phyloP scores from a whole-genome alignment of 805 yeast species.

The Monosporozyma servazzii region DNA sequence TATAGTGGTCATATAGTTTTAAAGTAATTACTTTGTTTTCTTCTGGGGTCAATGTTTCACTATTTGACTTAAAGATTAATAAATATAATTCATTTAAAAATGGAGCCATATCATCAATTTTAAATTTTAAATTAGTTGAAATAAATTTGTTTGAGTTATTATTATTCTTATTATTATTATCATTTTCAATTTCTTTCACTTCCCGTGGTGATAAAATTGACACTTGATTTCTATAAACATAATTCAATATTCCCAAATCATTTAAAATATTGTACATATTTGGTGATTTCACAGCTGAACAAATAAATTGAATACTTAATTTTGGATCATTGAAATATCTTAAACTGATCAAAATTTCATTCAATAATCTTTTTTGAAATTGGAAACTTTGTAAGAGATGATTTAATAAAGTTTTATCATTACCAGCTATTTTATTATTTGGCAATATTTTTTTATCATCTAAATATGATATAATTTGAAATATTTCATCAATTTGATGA shows the following conservation, averaged over 20 bases:
- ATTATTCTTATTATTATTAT: neutral
- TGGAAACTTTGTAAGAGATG: neutral
- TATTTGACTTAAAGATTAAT: constrained; percentile 12
- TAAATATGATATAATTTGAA: constrained; percentile 12
- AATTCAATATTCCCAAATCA: constrained; percentile 15
- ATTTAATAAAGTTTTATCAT: neutral
- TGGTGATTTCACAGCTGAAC: constrained; percentile 10
- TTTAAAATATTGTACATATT: constrained; percentile 16
- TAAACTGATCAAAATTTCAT: constrained; percentile 16
- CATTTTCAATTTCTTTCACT: neutral
- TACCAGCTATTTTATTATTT: neutral
- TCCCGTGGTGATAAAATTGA: neutral
- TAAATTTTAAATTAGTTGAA: neutral
- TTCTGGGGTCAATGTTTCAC: constrained; percentile 6
- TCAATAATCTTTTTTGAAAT: constrained; percentile 16
- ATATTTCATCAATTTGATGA: constrained; percentile 21
- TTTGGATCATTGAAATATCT: constrained; percentile 25
- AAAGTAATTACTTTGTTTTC: constrained; percentile 6
- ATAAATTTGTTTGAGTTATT: neutral
- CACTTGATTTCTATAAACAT: neutral
- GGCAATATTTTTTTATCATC: constrained; percentile 8
- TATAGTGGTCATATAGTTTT: constrained; percentile 1
- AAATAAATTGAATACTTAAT: constrained; percentile 15
- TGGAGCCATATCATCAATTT: constrained; percentile 1
- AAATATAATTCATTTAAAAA: constrained; percentile 20